Conservation (phyloP, 805 yeast genomes). For the Wickerhamomyces xylosicus region DNA sequence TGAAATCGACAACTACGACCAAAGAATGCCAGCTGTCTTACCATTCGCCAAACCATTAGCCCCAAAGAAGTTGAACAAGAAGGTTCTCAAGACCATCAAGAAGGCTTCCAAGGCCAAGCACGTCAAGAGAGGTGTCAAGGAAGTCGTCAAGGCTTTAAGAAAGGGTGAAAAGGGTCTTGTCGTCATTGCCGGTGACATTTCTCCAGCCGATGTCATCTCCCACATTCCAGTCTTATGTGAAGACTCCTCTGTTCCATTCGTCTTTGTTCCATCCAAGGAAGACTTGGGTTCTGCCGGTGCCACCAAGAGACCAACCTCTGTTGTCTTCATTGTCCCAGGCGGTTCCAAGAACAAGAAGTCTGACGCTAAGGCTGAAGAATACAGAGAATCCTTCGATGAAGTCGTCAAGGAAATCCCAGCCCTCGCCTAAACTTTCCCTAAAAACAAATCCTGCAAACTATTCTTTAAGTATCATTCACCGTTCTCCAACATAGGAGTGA, state of each 20-base stretch:
- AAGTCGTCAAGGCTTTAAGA: slow-evolving; percentile 94
- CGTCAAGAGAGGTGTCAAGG: slow-evolving; percentile 97
- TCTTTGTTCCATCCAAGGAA: slow-evolving; percentile 94
- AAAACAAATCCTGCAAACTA: background rate
- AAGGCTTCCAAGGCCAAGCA: slow-evolving; percentile 98
- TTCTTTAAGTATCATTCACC: too few species aligned
- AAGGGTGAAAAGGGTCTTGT: slow-evolving; percentile 98
- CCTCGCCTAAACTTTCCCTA: slow-evolving; percentile 4
- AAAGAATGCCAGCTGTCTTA: slow-evolving; percentile 79
- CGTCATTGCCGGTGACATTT: slow-evolving; percentile 94
- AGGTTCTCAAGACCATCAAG: slow-evolving; percentile 89
- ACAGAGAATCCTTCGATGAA: slow-evolving; percentile 88
- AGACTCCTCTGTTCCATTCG: slow-evolving; percentile 82
- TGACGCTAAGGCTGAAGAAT: slow-evolving; percentile 67
- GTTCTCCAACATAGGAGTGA: too few species aligned
- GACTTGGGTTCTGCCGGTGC: slow-evolving; percentile 98
- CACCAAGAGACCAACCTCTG: slow-evolving; percentile 97
- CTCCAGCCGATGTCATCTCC: slow-evolving; percentile 94
- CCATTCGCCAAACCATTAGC: slow-evolving; percentile 95
- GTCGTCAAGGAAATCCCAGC: slow-evolving; percentile 77
- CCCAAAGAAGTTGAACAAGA: slow-evolving; percentile 89
- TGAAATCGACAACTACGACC: slow-evolving; percentile 76
- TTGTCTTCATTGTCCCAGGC: slow-evolving; percentile 95
- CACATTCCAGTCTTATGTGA: slow-evolving; percentile 97
- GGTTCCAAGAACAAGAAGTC: slow-evolving; percentile 75